Evolutionary conservation across 139 green algal genomes (phyloP).

Genomic region (Pleodorina starrii): DNA sequence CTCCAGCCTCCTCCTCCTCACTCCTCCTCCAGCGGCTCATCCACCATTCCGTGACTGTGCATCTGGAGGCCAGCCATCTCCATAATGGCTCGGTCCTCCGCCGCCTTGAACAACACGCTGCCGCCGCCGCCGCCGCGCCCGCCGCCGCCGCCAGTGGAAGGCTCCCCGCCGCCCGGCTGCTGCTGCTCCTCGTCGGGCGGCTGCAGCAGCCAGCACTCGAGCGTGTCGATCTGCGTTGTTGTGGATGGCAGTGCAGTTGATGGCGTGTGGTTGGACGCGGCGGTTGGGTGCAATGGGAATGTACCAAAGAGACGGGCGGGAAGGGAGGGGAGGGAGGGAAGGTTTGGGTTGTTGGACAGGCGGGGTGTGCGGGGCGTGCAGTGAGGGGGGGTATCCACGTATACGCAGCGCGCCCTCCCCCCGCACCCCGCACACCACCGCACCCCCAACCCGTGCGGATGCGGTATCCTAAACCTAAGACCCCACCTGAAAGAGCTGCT

Average conservation of each 20-base stretch:
- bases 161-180: neutral
- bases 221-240: constrained; percentile 51
- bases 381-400: too few species aligned
- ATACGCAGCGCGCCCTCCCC: too few species aligned
- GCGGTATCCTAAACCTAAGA: too few species aligned
- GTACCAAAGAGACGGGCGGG: neutral
- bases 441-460: too few species aligned
- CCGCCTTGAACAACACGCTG: constrained; percentile 37
- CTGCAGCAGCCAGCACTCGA: constrained; percentile 71
- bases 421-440: too few species aligned
- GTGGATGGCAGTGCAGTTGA: neutral
- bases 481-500: constrained; percentile 64
- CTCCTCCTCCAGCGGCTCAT: constrained; percentile 42
- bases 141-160: neutral
- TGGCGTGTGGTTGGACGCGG: too few species aligned
- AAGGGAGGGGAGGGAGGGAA: neutral
- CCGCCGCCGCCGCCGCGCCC: neutral
- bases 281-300: neutral
- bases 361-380: too few species aligned
- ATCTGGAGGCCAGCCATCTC: constrained; percentile 55
- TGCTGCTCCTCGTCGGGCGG: constrained; percentile 52
- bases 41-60: constrained; percentile 28
- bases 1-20: neutral
- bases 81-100: constrained; percentile 61
- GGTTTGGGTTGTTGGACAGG: neutral